phyloP scores from a whole-genome alignment of 2,329 filamentous ascomycete species.

The Claviceps cyperi region DNA sequence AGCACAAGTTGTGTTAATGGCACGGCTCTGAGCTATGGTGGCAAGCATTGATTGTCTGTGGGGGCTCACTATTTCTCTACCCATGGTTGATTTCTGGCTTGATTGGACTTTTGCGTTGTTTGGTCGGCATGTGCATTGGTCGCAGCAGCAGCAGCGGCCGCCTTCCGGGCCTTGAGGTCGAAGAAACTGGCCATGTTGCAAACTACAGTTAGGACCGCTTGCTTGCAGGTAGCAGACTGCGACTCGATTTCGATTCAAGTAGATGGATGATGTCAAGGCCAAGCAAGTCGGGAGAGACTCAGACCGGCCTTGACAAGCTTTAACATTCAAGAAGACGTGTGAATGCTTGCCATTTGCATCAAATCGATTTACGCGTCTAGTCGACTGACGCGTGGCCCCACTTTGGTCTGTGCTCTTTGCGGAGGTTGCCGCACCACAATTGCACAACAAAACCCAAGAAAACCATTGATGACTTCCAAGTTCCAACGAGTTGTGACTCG shows the following conservation, averaged over 20 bases:
- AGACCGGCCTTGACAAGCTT: not conserved
- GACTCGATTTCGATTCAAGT: not conserved
- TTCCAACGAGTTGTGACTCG: not conserved
- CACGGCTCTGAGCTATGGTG: not conserved
- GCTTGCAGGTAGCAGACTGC: not conserved
- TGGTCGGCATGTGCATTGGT: constrained; percentile 45
- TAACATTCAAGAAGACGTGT: no score
- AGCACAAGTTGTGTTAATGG: not conserved
- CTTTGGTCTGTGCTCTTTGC: not conserved
- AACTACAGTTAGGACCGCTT: not conserved
- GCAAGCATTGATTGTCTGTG: not conserved
- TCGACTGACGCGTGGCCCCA: not conserved
- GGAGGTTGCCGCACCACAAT: no score
- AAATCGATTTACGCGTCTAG: not conserved
- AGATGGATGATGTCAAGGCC: not conserved
- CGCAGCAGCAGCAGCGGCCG: constrained; percentile 57
- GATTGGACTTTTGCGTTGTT: constrained; percentile 47
- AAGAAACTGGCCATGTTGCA: constrained; percentile 75
- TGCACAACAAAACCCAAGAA: no score
- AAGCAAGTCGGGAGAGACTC: not conserved
- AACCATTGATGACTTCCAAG: not conserved
- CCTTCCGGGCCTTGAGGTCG: constrained; percentile 82
- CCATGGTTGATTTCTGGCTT: constrained; percentile 71
- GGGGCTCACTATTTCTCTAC: constrained; percentile 86
- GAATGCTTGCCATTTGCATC: not conserved